Base-by-base conservation (phyloP, 495 filamentous ascomycete species). In the Neurospora discreta region DNA sequence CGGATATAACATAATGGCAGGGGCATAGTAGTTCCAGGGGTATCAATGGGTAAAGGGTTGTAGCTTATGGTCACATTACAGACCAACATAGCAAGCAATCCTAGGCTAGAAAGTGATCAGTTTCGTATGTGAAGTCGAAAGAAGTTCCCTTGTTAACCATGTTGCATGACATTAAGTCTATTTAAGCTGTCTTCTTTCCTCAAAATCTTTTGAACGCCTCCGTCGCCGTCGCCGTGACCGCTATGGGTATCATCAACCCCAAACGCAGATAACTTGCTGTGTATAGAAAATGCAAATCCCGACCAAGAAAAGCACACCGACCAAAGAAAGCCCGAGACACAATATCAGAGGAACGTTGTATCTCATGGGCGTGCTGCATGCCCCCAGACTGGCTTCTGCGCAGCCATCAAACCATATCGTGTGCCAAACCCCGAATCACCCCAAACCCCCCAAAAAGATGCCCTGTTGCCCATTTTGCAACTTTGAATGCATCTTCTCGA, bases 201-300 rank as follows among this genome's bases (percentile, higher is more conserved):
- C 39, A 30, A 41, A 52, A 71, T 40, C 70, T 74, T 74, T 77
- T 75, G 1, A 74, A 76, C 74, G 68, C 74, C 75, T 41, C 30
- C 7, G 68, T 76, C 76, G 73, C 72, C 74, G 13, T 68, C 60
- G 70, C 76, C 74, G 44, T 72, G 72, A 9, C 60, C 41, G 70
- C 76, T 73, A 46, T 72, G 74, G 68, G 73, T 75, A 78, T 76
- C 72, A 68, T 73, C 65, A 73, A 58, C 71, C 44, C n/a, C 69
- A 39, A n/a, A 41, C 42, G 52, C 52, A 60, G 30, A 60, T 60
- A 30, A 30, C 13, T 60, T 60, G 52, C 52, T 30, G 52, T 16
- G 52, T 60, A 60, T n/a, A 60, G 23, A 26, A 58, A 30, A 30
- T 13, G 26, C 11, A 60, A 52, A 30, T 15, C 52, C 46, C 23